phyloP scores from a whole-genome alignment of 176 grass and related monocot species.

The Canna indica region DNA sequence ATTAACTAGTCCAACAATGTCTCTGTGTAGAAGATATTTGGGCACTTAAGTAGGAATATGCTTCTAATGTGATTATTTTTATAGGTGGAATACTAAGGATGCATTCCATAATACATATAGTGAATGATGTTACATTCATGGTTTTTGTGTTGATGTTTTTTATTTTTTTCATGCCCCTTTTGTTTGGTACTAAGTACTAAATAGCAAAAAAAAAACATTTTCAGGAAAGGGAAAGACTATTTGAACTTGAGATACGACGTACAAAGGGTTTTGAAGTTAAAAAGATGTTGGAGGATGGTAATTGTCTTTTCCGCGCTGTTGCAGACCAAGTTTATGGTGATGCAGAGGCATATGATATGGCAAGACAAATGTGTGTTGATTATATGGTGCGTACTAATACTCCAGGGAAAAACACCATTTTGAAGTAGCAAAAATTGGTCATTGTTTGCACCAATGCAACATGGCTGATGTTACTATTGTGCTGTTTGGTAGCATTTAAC shows the following conservation, averaged over 20 bases:
- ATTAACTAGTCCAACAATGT: too few species aligned
- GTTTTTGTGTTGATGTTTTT: too few species aligned
- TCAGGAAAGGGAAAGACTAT: constrained; percentile 79
- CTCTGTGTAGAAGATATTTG: too few species aligned
- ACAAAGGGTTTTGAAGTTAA: constrained; percentile 86
- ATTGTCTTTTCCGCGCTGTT: constrained; percentile 95
- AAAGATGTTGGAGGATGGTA: constrained; percentile 83
- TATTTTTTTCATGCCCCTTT: background rate
- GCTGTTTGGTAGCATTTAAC: background rate
- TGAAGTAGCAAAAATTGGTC: background rate
- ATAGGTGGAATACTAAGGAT: too few species aligned
- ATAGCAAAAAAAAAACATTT: background rate
- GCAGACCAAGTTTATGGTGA: constrained; percentile 99
- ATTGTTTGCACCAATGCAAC: background rate
- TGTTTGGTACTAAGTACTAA: background rate
- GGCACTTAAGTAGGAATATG: too few species aligned
- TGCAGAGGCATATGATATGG: constrained; percentile 81
- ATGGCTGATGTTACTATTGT: background rate
- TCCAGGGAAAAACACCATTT: background rate
- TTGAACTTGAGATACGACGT: constrained; percentile 79
- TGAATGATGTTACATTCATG: too few species aligned
- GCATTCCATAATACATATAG: too few species aligned
- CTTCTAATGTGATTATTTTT: too few species aligned
- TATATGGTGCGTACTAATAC: constrained; percentile 59
- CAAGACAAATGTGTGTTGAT: constrained; percentile 95